These are phyloP conservation scores for Trichophyton simii DNA, from an alignment of 2,329 filamentous ascomycete species.

Conservation along the genomic window DNA sequence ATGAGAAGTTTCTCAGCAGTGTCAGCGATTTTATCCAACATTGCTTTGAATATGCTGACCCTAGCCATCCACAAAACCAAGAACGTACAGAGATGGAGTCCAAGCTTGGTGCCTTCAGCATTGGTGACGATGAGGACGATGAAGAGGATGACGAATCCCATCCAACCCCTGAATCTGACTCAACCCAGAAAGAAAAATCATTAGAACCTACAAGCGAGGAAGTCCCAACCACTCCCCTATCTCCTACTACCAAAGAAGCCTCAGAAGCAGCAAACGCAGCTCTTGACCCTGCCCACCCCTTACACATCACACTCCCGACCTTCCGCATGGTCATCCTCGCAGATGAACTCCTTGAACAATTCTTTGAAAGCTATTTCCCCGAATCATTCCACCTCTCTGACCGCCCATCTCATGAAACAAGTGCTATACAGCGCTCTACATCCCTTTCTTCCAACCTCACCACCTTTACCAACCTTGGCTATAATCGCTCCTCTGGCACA, in stretches of 20 bases:
- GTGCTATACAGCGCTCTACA: constrained; percentile 31
- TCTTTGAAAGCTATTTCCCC: constrained; percentile 93
- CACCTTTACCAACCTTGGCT: constrained; percentile 64
- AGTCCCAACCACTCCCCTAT: constrained; percentile 19
- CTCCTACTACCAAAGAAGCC: constrained; percentile 48
- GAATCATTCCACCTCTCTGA: constrained; percentile 83
- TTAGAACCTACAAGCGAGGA: background rate
- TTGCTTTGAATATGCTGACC: constrained; percentile 97
- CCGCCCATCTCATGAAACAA: constrained; percentile 33
- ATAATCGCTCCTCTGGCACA: constrained; percentile 29
- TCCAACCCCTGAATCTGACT: constrained; percentile 22
- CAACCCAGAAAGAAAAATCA: background rate
- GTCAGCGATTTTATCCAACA: constrained; percentile 91
- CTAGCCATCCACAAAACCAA: constrained; percentile 57
- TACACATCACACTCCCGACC: constrained; percentile 91
- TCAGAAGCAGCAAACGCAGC: constrained; percentile 76
- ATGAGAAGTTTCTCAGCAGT: constrained; percentile 81
- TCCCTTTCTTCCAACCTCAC: constrained; percentile 60
- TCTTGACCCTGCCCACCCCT: constrained; percentile 79
- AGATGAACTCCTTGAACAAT: constrained; percentile 88
- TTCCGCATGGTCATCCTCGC: constrained; percentile 98
- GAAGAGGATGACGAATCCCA: constrained; percentile 43
- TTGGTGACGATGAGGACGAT: constrained; percentile 64
- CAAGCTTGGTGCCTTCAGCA: constrained; percentile 52
- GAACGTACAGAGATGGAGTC: constrained; percentile 21